Evolutionary conservation across 2,329 filamentous ascomycete genomes (phyloP), one percentile per base, ranked within the genome.

Genomic region (Trichoderma koningiopsis): DNA sequence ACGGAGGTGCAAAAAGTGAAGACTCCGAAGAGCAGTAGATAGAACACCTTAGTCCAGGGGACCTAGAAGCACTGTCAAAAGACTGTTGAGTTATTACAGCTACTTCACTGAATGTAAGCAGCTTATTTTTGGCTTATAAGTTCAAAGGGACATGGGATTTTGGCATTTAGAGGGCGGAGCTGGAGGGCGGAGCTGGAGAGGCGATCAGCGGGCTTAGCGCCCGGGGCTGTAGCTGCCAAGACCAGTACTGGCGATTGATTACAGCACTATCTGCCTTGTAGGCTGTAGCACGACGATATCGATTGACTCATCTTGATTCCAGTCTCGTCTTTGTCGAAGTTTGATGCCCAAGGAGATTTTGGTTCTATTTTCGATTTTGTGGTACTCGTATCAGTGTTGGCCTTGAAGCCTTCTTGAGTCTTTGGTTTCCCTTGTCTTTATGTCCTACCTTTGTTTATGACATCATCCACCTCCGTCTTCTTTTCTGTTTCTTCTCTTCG

Each of bases 121-220:
- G n/a, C n/a, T n/a, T n/a, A n/a, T n/a, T n/a, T n/a, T n/a, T n/a
- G n/a, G n/a, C n/a, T n/a, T n/a, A n/a, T n/a, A n/a, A n/a, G n/a
- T n/a, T n/a, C n/a, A n/a, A n/a, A n/a, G n/a, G n/a, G n/a, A n/a
- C n/a, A n/a, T n/a, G n/a, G n/a, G n/a, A 16, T 47, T 47, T 40
- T 5, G 37, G 37, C 31, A 47, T n/a, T 47, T 22, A n/a, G 27
- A 27, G 57, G 62, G 49, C 53, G 58, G 37, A 40, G 62, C 62
- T 66, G 62, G 62, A 47, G 49, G 62, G 49, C 53, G 58, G 37
- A 40, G 62, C 62, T 66, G 62, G 62, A 47, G 49, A 65, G 62
- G 62, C 62, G 62, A 65, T 65, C 62, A 65, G 62, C 62, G 62
- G 62, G 53, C 52, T 47, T 66, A 66, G 62, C 53, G 62, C 52